Base-by-base conservation (phyloP, 371 early-diverging fungal genomes). In the Mortierella sp. region DNA sequence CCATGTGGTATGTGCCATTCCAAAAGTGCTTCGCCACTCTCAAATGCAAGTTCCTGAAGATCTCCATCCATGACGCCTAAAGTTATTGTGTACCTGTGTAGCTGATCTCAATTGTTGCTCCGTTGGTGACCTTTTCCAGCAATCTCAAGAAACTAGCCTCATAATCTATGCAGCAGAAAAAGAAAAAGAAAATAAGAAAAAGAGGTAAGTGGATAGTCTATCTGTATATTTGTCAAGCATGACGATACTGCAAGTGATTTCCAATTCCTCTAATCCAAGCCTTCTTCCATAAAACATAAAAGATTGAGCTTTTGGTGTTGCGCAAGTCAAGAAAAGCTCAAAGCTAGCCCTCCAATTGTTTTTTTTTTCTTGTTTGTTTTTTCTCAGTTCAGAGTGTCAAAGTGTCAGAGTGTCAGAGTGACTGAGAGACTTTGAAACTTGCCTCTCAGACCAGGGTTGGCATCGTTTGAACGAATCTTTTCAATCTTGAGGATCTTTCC, bases 111-210 rank as follows among this genome's bases (percentile, higher is more conserved):
- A 97, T 92, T 16, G 88, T 87, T 20, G 95, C 92, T 24, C 98
- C 99, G 86, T 98, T 97, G 45, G 98, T 97, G 12, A 94, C 88
- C 73, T 95, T 94, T 79, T 98, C 98, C 58, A 98, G 78, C 60
- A 98, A 88, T 30, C 94, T 88, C 52, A 98, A 87, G 79, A 97
- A 96, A 40, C 88, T 89, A 26, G 94, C 92, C 83, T 98, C 98
- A 68, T 90, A 96, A 84, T 97, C 98, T 94, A 85, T n/a, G 2
- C 30, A 28, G 8, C 12, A 61, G 22, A 61, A 22, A 1, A 32
- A 61, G n/a, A n/a, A 37, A 20, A 30, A 40, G 5, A 14, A 47
- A 37, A 30, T n/a, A 52, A 47, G 30, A n/a, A 73, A 62, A 47
- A 57, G 35, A 5, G n/a, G 39, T 20, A 24, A 60, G 52, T 52